Percentiles rank a stretch among this genome's conserved stretches.
phyloP scores from a whole-genome alignment of 805 yeast species.

The Candida berthetii region DNA sequence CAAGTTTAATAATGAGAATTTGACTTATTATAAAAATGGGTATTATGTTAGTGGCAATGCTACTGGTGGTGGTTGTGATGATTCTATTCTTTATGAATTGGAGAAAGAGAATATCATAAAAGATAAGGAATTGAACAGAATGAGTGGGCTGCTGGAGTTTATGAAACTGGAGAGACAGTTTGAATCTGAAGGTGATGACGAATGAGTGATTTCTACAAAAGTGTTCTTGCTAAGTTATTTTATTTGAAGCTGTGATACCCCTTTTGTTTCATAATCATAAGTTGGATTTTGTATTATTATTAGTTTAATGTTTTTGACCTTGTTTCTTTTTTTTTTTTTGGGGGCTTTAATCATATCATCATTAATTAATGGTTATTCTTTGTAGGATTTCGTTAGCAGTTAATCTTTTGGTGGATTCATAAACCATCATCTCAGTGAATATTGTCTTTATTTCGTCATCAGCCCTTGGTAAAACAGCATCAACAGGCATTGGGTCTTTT shows the following conservation, averaged over 20 bases:
- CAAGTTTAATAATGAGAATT: conserved; percentile 11
- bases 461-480: conserved; percentile 30
- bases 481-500: conserved; percentile 14
- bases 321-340: background rate
- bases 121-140: conserved; percentile 14
- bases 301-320: background rate
- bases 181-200: conserved; percentile 3
- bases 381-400: conserved; percentile 21
- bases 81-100: conserved; percentile 16
- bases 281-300: too few species aligned
- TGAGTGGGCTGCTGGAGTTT: conserved; percentile 14
- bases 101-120: conserved; percentile 13
- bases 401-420: conserved; percentile 26
- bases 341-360: background rate
- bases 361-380: background rate
- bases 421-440: conserved; percentile 38
- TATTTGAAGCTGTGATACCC: too few species aligned
- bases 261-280: too few species aligned
- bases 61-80: conserved; percentile 5
- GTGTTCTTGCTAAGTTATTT: too few species aligned
- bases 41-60: conserved; percentile 12
- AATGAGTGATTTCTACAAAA: too few species aligned
- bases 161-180: conserved; percentile 16
- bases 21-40: conserved; percentile 20
- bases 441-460: conserved; percentile 15